phyloP scores from a whole-genome alignment of 257 asterid species.

The Capsicum chinense region DNA sequence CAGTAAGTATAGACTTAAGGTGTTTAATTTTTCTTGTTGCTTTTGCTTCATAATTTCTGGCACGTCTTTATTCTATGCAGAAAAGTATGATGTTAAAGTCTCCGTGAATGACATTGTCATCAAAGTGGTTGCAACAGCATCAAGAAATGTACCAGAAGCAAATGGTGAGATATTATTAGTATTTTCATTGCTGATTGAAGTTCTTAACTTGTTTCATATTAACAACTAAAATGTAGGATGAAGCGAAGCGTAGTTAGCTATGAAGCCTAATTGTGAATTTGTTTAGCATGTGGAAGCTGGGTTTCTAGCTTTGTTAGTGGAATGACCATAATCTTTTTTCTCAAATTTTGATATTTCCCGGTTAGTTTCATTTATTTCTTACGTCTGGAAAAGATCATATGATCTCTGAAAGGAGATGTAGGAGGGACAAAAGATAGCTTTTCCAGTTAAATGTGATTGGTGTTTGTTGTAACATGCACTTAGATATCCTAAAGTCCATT shows the following conservation, averaged over 20 bases:
- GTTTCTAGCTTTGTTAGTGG: constrained; percentile 22
- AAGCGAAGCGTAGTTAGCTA: not conserved
- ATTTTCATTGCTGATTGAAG: not conserved
- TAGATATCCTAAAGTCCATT: not conserved
- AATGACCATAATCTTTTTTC: not conserved
- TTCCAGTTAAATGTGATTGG: not conserved
- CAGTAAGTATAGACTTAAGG: constrained; percentile 67
- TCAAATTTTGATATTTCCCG: not conserved
- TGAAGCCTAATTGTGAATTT: not conserved
- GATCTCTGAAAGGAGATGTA: not conserved
- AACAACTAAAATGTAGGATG: constrained; percentile 10
- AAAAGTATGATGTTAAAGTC: constrained; percentile 81
- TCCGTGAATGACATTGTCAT: constrained; percentile 95
- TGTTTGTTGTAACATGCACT: not conserved
- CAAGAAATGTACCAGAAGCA: constrained; percentile 92
- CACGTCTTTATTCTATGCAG: constrained; percentile 55
- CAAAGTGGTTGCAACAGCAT: constrained; percentile 87
- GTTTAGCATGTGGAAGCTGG: constrained; percentile 6
- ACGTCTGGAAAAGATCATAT: not conserved
- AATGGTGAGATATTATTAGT: constrained; percentile 61
- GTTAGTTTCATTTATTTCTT: not conserved
- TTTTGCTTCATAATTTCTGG: constrained; percentile 31
- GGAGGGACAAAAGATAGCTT: constrained; percentile 16
- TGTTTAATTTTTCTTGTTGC: constrained; percentile 30
- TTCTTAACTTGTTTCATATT: constrained; percentile 13